Evolutionary conservation across 2,329 filamentous ascomycete genomes (phyloP).

Genomic region (Trichoderma brevicompactum): DNA sequence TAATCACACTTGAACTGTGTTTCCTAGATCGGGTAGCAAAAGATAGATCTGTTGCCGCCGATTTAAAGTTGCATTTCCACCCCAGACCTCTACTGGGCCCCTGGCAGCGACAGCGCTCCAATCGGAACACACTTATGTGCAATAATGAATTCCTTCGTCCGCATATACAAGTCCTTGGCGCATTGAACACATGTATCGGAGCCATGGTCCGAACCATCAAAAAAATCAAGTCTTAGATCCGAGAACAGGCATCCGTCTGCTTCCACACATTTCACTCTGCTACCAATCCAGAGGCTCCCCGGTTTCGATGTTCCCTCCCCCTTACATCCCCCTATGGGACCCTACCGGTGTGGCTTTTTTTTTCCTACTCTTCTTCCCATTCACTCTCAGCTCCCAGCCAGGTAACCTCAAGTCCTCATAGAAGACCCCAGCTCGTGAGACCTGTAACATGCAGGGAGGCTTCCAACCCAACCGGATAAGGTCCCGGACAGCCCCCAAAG

Average conservation of each 20-base stretch:
- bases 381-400: constrained; percentile 5
- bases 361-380: neutral
- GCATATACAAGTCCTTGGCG: neutral
- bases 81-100: neutral
- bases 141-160: neutral
- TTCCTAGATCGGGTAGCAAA: constrained; percentile 5
- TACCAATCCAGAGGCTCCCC: neutral
- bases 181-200: neutral
- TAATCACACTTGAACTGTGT: neutral
- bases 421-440: constrained; percentile 5
- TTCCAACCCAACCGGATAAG: constrained; percentile 16
- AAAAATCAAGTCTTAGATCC: neutral
- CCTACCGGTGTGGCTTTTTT: constrained; percentile 18
- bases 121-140: neutral
- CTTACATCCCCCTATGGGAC: constrained; percentile 16
- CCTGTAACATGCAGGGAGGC: constrained; percentile 9
- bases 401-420: neutral
- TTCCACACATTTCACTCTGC: neutral
- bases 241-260: neutral
- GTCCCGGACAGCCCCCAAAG: constrained; percentile 15
- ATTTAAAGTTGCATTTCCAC: neutral
- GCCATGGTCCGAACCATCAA: neutral
- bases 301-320: constrained; percentile 9
- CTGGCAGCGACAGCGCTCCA: neutral
- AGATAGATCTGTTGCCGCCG: neutral